Evolutionary conservation across 805 yeast species (phyloP).

Genomic region (Scheffersomyces coipomensis): DNA sequence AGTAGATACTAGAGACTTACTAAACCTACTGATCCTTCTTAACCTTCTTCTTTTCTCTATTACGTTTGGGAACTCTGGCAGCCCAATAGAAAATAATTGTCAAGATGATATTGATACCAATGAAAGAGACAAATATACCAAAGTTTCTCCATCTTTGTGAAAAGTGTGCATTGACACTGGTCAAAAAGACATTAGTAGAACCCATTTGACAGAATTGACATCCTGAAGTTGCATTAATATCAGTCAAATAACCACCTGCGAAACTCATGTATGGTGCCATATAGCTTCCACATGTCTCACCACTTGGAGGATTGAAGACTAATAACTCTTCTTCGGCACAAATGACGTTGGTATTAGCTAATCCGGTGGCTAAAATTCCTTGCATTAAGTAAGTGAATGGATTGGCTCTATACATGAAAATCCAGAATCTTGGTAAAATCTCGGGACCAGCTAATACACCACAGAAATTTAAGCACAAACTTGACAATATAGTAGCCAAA

Average conservation of each 20-base stretch:
- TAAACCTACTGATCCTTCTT: no score
- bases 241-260: constrained; percentile 25
- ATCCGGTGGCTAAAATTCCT: constrained; percentile 39
- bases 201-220: constrained; percentile 63
- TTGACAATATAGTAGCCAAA: constrained; percentile 22
- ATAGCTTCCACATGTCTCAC: constrained; percentile 29
- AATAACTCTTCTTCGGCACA: constrained; percentile 21
- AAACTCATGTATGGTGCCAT: constrained; percentile 18
- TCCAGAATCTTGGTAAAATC: constrained; percentile 47
- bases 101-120: constrained; percentile 31
- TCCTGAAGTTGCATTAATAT: no score
- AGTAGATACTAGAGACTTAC: no score
- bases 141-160: constrained; percentile 63
- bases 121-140: constrained; percentile 47
- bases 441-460: constrained; percentile 30
- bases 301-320: constrained; percentile 15
- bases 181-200: constrained; percentile 60
- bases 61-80: constrained; percentile 72
- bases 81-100: constrained; percentile 52
- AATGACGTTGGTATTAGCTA: constrained; percentile 33
- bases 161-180: constrained; percentile 40
- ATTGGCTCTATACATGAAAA: constrained; percentile 70
- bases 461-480: constrained; percentile 32
- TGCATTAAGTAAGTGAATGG: constrained; percentile 66
- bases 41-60: constrained; percentile 37